These are phyloP conservation scores for Pulveroboletus sp. DNA, from an alignment of 768 basidiomycete genomes.

Conservation along the genomic window DNA sequence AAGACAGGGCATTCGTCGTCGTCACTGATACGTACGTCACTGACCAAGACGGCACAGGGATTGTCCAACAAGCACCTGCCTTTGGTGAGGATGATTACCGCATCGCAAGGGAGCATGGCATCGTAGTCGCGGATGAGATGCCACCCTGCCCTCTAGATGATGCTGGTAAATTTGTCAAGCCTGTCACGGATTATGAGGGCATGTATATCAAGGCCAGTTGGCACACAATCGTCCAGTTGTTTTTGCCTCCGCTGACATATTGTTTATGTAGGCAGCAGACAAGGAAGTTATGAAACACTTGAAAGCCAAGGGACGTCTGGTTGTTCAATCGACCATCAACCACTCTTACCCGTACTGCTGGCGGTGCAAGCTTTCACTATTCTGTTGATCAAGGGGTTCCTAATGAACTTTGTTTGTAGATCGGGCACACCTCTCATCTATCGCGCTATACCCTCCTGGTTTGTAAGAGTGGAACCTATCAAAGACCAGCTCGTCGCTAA, in stretches of 20 bases:
- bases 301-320: slow-evolving; percentile 80
- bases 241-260: neutral
- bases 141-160: slow-evolving; percentile 97
- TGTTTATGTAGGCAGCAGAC: slow-evolving; percentile 70
- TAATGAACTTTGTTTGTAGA: slow-evolving; percentile 35
- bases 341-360: slow-evolving; percentile 98
- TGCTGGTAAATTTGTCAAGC: slow-evolving; percentile 76
- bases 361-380: slow-evolving; percentile 48
- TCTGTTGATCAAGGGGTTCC: neutral
- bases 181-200: slow-evolving; percentile 87
- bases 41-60: slow-evolving; percentile 89
- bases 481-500: slow-evolving; percentile 84
- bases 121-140: slow-evolving; percentile 84
- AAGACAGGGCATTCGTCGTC: slow-evolving; percentile 87
- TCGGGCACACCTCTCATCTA: slow-evolving; percentile 95
- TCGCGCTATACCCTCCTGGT: slow-evolving; percentile 95
- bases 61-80: slow-evolving; percentile 97
- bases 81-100: slow-evolving; percentile 99
- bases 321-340: slow-evolving; percentile 80
- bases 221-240: neutral
- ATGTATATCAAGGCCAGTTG: slow-evolving; percentile 76
- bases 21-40: slow-evolving; percentile 92
- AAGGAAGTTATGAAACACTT: slow-evolving; percentile 88
- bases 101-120: slow-evolving; percentile 77
- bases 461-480: slow-evolving; percentile 82